Percentiles rank a stretch among this genome's conserved stretches.
These are phyloP conservation scores for Zopfochytrium polystomum DNA, from an alignment of 371 early-diverging fungal species.

Conservation along the genomic window DNA sequence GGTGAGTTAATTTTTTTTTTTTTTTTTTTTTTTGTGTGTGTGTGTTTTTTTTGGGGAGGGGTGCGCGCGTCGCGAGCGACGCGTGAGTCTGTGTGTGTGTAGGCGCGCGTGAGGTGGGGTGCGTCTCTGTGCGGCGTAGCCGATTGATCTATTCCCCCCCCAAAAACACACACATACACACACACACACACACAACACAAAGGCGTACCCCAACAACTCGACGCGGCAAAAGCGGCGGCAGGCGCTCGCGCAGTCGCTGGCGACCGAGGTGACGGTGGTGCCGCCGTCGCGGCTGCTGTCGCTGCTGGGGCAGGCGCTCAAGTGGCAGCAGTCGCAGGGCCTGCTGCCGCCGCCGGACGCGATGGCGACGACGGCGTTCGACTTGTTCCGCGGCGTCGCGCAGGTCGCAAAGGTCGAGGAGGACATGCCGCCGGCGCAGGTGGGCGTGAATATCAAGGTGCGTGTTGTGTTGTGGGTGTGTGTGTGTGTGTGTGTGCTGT, in stretches of 20 bases:
- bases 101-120: too few relatives aligned
- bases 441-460: conserved; percentile 73
- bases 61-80: too few relatives aligned
- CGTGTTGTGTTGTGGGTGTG: too few relatives aligned
- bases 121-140: too few relatives aligned
- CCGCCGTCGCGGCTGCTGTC: conserved; percentile 76
- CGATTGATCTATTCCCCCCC: too few relatives aligned
- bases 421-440: conserved; percentile 65
- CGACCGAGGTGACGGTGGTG: conserved; percentile 70
- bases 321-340: conserved; percentile 84
- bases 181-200: too few relatives aligned
- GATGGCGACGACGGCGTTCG: conserved; percentile 49
- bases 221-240: conserved; percentile 70
- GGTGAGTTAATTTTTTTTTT: conserved; percentile 16
- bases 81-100: too few relatives aligned
- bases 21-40: too few relatives aligned
- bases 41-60: too few relatives aligned
- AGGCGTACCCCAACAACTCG: conserved; percentile 30
- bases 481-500: too few relatives aligned
- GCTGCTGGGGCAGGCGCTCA: conserved; percentile 75
- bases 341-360: conserved; percentile 48
- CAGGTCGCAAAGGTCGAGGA: conserved; percentile 61
- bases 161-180: too few relatives aligned
- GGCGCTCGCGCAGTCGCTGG: conserved; percentile 67
- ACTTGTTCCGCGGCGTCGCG: conserved; percentile 70